Percentiles rank a stretch among this genome's conserved stretches.
These are phyloP conservation scores for Quercus ilex DNA, from an alignment of 306 rosid species.

Conservation along the genomic window DNA sequence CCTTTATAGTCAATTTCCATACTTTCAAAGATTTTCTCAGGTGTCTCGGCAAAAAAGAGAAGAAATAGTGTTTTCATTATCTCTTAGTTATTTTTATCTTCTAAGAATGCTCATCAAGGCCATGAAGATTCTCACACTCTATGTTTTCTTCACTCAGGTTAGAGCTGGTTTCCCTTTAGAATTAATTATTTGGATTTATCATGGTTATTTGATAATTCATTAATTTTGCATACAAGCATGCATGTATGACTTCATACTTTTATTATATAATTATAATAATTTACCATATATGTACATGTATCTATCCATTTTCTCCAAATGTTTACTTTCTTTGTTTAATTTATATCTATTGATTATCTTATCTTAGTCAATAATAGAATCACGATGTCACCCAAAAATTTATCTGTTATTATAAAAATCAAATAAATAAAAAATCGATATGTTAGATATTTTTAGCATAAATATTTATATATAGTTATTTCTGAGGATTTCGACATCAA, in stretches of 20 bases:
- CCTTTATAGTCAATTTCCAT: slow-evolving; percentile 44
- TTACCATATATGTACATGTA: no score
- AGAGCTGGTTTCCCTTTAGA: not conserved
- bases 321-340: not conserved
- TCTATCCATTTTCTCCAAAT: not conserved
- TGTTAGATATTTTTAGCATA: no score
- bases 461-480: no score
- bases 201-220: no score
- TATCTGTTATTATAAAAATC: no score
- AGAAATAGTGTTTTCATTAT: slow-evolving; percentile 42
- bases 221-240: not conserved
- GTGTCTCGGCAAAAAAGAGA: slow-evolving; percentile 39
- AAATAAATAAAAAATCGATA: no score
- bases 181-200: not conserved
- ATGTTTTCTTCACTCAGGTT: slow-evolving; percentile 74
- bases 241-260: not conserved
- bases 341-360: no score
- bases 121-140: slow-evolving; percentile 52
- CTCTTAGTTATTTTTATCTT: slow-evolving; percentile 38
- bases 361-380: not conserved
- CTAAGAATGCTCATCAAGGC: slow-evolving; percentile 42
- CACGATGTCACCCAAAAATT: not conserved
- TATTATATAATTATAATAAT: no score
- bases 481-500: not conserved
- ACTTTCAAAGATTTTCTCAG: slow-evolving; percentile 27